Evolutionary conservation across 352 stramenopile genomes (phyloP), one percentile per base, ranked within the genome.

Genomic region (Phytopythium sindhum): DNA sequence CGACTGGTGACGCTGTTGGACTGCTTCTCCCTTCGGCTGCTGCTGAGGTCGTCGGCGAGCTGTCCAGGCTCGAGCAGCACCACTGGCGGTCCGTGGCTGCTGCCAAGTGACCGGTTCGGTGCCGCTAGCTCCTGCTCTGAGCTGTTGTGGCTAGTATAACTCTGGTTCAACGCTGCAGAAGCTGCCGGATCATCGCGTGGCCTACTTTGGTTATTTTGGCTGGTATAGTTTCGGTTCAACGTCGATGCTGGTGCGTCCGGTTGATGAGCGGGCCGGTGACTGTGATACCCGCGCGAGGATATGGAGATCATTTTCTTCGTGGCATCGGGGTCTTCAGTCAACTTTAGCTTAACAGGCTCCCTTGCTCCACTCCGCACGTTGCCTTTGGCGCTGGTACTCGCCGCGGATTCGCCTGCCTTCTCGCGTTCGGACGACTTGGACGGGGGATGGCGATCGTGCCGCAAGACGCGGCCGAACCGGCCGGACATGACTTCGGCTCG

Each of bases 401-500:
- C 19, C 8, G 31, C 26, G 8, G 52, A 57, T 21, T 15, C 15
- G 9, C 31, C 23, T 44, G 35, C 0, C 7, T 60, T 50, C 54
- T 19, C 26, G 35, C 14, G 54, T 11, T 50, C 31, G 4, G n/a
- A 19, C 1, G 54, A 12, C 24, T 29, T 60, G 23, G 54, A 35
- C 2, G 35, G 12, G 21, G n/a, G 26, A 8, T 23, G 39, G 4
- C 42, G 56, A 2, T 61, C 28, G 26, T 37, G 39, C 39, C 42
- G 26, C 23, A 51, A 39, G 15, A 68, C 41, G 31, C 61, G 65
- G 10, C 73, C 73, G 57, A 73, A 81, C 11, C 70, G 67, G 26
- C 73, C 73, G 31, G 63, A 61, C 44, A 71, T 35, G 19, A 81
- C 63, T 65, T 81, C 68, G 66, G 75, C 73, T 37, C 65, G 70